Conservation (phyloP, 2,329 filamentous ascomycete genomes). For the Cytospora piceicola region DNA sequence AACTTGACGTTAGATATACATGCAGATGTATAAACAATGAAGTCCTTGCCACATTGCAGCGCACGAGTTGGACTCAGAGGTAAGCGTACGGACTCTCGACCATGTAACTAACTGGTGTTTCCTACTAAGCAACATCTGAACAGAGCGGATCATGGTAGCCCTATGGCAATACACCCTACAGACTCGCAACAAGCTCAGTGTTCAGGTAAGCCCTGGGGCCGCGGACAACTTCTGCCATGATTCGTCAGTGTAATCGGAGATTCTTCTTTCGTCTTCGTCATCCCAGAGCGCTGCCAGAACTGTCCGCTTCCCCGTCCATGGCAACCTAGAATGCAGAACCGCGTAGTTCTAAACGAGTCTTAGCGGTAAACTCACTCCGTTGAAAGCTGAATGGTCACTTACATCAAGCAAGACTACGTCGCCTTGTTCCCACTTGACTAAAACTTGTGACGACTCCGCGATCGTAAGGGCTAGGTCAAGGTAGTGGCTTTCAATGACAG, state of each 20-base stretch:
- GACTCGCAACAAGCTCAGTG: no score
- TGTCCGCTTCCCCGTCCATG: conserved; percentile 39
- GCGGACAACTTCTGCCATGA: conserved; percentile 1
- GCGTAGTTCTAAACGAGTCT: conserved; percentile 38
- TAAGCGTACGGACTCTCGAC: no score
- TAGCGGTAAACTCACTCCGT: neutral
- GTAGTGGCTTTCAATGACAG: conserved; percentile 37
- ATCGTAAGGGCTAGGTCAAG: conserved; percentile 38
- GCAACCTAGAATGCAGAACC: conserved; percentile 39
- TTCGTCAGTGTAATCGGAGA: conserved; percentile 34
- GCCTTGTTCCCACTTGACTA: conserved; percentile 38
- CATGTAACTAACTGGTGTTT: no score
- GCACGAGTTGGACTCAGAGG: no score
- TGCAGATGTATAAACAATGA: no score
- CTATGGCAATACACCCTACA: no score
- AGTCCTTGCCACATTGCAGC: no score
- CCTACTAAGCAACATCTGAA: no score
- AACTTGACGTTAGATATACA: no score
- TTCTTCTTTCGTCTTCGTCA: conserved; percentile 30
- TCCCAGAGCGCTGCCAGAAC: conserved; percentile 42
- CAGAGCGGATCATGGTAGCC: no score
- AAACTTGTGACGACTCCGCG: conserved; percentile 36
- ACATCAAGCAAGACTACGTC: conserved; percentile 41
- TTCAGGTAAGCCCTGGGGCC: neutral
- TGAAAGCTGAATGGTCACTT: conserved; percentile 17